Evolutionary conservation across 164 flowering plant genomes (phyloP), one percentile per base, ranked within the genome.

Genomic region (Houttuynia cordata): DNA sequence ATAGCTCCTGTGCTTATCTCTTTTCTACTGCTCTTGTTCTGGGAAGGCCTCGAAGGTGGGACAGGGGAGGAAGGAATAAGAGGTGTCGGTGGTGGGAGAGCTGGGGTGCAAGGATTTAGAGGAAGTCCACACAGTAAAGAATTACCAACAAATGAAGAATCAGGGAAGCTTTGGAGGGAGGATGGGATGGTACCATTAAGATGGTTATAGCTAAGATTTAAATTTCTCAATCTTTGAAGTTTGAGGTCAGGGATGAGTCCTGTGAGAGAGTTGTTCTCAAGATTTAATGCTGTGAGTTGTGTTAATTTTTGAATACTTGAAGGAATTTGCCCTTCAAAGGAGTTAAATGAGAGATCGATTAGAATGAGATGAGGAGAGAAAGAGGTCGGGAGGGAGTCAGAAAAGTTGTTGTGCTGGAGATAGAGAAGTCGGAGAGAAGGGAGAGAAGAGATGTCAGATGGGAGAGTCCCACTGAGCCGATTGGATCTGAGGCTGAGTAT

Each of bases 401-500:
- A 83, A 52, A 91, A 75, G 67, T 77, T 76, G 70, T 88, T 88
- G 51, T 73, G 69, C 63, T 88, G 93, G 51, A 91, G 85, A 65
- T 63, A 80, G 47, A 86, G 63, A 62, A 68, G 42, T 5, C 58
- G 79, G 62, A 91, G 87, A 39, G 83, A 81, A 62, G 89, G 81
- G 54, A 88, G 83, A 58, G 89, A 72, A 61, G 79, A 41, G 21
- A 88, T 47, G 62, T 86, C 96, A 47, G 80, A 70, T 21, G 97
- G 96, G 67, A 91, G 80, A 68, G 62, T 17, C 17, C 49, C 49
- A 45, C 17, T 45, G 40, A 91, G 86, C 58, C 63, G 63, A 51
- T 88, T 88, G 61, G 85, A 86, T 17, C 49, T 45, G 15, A 91
- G 88, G 73, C 96, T 86, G 56, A 88, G 78, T 70, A 59, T 59